phyloP scores from a whole-genome alignment of 2,329 filamentous ascomycete species.

The Orbilia quercus region DNA sequence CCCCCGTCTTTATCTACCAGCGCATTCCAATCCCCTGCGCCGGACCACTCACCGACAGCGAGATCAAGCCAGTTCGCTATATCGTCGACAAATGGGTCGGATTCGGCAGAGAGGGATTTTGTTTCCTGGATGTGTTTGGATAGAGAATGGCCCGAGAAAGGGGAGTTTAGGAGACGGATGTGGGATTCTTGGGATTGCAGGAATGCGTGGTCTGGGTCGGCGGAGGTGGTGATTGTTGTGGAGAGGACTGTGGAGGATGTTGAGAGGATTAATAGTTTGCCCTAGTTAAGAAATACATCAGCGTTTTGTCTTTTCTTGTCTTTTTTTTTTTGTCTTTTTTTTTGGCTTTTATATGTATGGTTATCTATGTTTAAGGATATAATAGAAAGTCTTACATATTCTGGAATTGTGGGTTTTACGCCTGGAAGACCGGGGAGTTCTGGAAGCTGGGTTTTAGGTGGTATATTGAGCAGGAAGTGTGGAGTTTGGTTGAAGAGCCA shows the following conservation, averaged over 20 bases:
- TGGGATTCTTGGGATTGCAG: conserved; percentile 55
- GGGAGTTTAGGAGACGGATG: conserved; percentile 22
- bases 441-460: conserved; percentile 16
- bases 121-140: not conserved
- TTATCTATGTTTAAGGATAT: not conserved
- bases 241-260: conserved; percentile 21
- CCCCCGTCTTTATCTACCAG: conserved; percentile 6
- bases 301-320: too few relatives aligned
- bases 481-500: conserved; percentile 53
- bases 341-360: too few relatives aligned
- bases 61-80: conserved; percentile 19
- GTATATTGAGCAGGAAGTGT: conserved; percentile 36
- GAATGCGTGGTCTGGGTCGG: conserved; percentile 43
- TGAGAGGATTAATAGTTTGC: conserved; percentile 22
- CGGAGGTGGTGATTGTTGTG: conserved; percentile 33
- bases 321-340: too few relatives aligned
- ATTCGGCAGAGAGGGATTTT: conserved; percentile 9
- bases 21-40: not conserved
- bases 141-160: conserved; percentile 7
- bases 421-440: conserved; percentile 29
- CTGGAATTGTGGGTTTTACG: conserved; percentile 23
- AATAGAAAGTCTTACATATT: conserved; percentile 33
- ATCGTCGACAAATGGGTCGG: too few relatives aligned
- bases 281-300: not conserved
- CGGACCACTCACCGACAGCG: conserved; percentile 39